Base-by-base conservation (phyloP, 202 grass and related monocot genomes). In the Carex sylvatica region DNA sequence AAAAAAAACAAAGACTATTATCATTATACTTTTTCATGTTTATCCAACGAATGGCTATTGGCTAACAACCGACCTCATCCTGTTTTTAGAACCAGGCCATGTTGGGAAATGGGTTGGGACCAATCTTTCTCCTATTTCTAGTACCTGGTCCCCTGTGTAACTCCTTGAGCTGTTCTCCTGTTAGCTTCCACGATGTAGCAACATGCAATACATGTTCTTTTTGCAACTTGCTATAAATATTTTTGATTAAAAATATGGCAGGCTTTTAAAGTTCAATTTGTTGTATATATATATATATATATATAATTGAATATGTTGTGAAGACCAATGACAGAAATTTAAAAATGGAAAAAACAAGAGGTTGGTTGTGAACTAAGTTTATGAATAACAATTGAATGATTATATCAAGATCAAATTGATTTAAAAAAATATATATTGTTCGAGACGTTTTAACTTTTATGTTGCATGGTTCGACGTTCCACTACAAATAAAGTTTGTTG, bases 101-200 rank as follows among this genome's bases (percentile, higher is more conserved):
- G 23, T 65, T 4, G 33, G 33, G 33, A 4, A 4, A 35, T 3
- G 13, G 63, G 13, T 47, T 47, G 38, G 36, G n/a, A 71, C n/a
- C 68, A 13, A 47, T 71, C 68, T 71, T 24, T 71, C 68, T 47
- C 68, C 4, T 71, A 35, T 12, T 71, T 47, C 68, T 71, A 46
- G 18, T 47, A 47, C 65, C 35, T 71, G 36, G 40, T 66, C 63
- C 63, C 33, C 40, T 13, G 35, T 13, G 40, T 62, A 5, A 35
- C 36, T 2, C 16, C 9, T 70, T 18, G 16, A 38, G 36, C 16
- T 44, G 33, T 69, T 14, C 67, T 46, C 9, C 20, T 26, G 60
- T 62, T 13, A 23, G 20, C 60, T 23, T 62, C 38, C 67, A 33
- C 18, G 18, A 44, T 46, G 67, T 44, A 22, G 67, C 18, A 42